Conservation (phyloP, 371 early-diverging fungal genomes). For the Lichtheimia corymbifera region DNA sequence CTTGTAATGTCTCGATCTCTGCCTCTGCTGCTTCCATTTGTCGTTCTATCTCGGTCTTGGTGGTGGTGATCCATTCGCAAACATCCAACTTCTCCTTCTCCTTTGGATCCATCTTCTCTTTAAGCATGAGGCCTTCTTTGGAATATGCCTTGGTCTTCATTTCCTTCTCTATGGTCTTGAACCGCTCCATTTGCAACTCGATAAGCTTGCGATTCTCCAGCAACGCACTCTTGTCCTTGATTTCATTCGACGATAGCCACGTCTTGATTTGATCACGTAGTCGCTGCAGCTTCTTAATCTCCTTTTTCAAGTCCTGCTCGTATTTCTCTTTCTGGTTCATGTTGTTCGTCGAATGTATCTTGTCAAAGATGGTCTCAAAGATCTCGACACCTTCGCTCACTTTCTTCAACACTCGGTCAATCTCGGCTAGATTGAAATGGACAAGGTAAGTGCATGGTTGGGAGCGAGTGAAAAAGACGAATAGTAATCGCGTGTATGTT, state of each 20-base stretch:
- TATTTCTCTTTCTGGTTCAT: conserved; percentile 93
- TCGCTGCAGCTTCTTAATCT: conserved; percentile 97
- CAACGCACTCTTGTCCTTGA: conserved; percentile 93
- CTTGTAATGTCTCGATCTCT: conserved; percentile 82
- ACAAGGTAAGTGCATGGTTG: background rate
- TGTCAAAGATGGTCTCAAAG: conserved; percentile 90
- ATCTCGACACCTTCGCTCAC: conserved; percentile 94
- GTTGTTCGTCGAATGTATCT: conserved; percentile 81
- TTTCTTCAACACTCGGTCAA: conserved; percentile 93
- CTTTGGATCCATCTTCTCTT: conserved; percentile 87
- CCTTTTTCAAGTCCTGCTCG: conserved; percentile 95
- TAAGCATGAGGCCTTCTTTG: conserved; percentile 87
- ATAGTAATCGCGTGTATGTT: background rate
- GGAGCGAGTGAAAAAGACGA: background rate
- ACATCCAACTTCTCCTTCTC: conserved; percentile 87
- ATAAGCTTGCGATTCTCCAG: conserved; percentile 90
- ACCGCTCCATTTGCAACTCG: conserved; percentile 97
- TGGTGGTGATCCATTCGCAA: conserved; percentile 78
- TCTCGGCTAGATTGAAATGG: conserved; percentile 65
- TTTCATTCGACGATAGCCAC: conserved; percentile 90
- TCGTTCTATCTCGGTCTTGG: conserved; percentile 79
- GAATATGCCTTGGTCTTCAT: conserved; percentile 98
- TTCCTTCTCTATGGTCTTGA: conserved; percentile 96
- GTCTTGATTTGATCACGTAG: conserved; percentile 96
- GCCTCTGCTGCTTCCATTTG: conserved; percentile 92